phyloP scores from a whole-genome alignment of 495 filamentous ascomycete species.

The Aspergillus nidulans region DNA sequence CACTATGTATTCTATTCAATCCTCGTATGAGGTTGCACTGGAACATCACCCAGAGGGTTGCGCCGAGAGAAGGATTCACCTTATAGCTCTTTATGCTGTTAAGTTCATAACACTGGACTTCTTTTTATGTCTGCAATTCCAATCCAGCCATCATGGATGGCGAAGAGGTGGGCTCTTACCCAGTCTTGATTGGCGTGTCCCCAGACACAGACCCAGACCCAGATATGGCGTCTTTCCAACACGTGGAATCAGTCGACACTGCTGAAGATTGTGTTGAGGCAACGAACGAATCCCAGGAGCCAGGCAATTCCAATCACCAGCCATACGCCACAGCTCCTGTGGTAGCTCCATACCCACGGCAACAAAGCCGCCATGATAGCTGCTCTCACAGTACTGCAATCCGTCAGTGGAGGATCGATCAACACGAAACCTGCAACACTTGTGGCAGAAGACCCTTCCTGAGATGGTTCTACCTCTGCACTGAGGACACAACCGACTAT shows the following conservation, averaged over 20 bases:
- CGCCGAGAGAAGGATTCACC: slow-evolving; percentile 1
- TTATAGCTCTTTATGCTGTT: not conserved
- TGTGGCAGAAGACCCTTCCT: slow-evolving; percentile 46
- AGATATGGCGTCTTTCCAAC: not conserved
- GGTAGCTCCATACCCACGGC: not conserved
- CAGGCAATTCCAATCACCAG: not conserved
- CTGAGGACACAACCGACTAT: slow-evolving; percentile 43
- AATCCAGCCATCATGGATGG: not conserved
- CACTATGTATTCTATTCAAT: not conserved
- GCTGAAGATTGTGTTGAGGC: not conserved
- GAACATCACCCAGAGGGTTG: not conserved
- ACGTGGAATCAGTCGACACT: not conserved
- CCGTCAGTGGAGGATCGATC: slow-evolving; percentile 11
- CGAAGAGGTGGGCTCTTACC: not conserved
- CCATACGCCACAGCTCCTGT: not conserved
- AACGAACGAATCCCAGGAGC: not conserved
- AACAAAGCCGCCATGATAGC: not conserved
- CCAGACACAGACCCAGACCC: not conserved
- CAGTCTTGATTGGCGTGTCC: slow-evolving; percentile 1
- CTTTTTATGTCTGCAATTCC: not conserved
- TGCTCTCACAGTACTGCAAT: slow-evolving; percentile 17
- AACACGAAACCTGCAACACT: slow-evolving; percentile 40
- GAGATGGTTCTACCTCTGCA: slow-evolving; percentile 66
- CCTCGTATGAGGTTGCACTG: not conserved
- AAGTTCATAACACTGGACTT: not conserved